These are phyloP conservation scores for Neurospora sp. DNA, from an alignment of 495 filamentous ascomycete genomes.

Conservation along the genomic window DNA sequence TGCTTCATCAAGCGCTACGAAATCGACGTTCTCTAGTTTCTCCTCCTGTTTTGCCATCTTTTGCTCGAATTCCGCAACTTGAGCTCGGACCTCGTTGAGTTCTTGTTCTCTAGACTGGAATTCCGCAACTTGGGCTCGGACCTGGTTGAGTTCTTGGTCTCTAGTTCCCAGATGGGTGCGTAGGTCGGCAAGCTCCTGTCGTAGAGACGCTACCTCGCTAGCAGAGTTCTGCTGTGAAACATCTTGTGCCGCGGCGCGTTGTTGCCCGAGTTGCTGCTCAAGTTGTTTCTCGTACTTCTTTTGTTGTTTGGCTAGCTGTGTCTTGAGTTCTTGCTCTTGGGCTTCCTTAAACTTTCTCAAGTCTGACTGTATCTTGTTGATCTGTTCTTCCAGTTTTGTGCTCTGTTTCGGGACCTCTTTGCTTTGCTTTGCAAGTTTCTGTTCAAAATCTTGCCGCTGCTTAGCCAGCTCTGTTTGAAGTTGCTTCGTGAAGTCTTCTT, in stretches of 20 bases:
- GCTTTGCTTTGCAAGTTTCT: not conserved
- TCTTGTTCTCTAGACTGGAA: not conserved
- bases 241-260: not conserved
- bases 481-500: not conserved
- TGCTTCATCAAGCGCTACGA: conserved; percentile 1
- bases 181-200: not conserved
- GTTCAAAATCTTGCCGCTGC: not conserved
- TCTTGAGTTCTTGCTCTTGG: not conserved
- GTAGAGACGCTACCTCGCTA: not conserved
- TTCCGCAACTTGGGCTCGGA: not conserved
- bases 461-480: conserved; percentile 1
- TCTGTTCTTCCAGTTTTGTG: not conserved
- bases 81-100: not conserved
- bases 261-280: not conserved
- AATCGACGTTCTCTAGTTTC: conserved; percentile 5
- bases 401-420: conserved; percentile 2
- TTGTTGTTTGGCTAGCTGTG: not conserved
- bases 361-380: conserved; percentile 1
- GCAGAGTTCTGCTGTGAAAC: not conserved
- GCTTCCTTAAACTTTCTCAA: not conserved
- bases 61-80: not conserved
- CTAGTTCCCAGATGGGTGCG: not conserved
- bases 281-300: not conserved
- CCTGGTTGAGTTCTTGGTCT: not conserved
- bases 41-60: conserved; percentile 2